Evolutionary conservation across 164 flowering plant species (phyloP), one percentile per base, ranked within the genome.

Genomic region (Nymphaea thermarum): DNA sequence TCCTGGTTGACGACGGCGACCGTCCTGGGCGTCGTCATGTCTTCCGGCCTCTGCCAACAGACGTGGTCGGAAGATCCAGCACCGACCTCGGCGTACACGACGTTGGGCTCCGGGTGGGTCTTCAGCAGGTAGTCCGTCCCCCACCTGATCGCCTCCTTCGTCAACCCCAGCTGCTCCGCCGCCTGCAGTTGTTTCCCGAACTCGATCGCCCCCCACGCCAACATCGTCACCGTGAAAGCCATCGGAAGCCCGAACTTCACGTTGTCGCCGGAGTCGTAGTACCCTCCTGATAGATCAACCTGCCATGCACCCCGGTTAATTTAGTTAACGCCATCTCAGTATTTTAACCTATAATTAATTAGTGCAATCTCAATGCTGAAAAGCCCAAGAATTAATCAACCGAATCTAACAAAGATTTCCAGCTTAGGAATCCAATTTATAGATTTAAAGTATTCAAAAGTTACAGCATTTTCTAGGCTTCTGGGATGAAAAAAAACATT

Each of bases 11-110:
- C 71, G 67, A 68, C 74, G 69, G 66, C 86, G 3, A 78, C 43
- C 2, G 80, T 76, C 42, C 94, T 75, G 2, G 91, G 77, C 0
- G 94, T 85, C 63, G 79, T 80, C 96, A 90, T 90, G 68, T 88
- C 90, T 64, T 91, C 97, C 0, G 94, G 88, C 12, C 97, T 68
- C 78, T 71, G 64, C 95, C 95, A 91, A 64, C 97, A 88, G 0
- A 60, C 74, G 60, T 91, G 97, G 67, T 88, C 95, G 1, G 90
- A 75, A 17, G 68, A 64, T 0, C 86, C 87, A n/a, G 88, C 87
- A 4, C 95, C 94, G 4, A 87, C 88, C 80, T 91, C 70, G 7
- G 83, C 85, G 43, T 79, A 86, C 3, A 86, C 75, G 6, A 78
- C 77, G 62, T 78, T 53, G 0, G 84, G 79, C 25, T 71, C n/a